Evolutionary conservation across 495 filamentous ascomycete genomes (phyloP).

Genomic region (Aspergillus indologenus): DNA sequence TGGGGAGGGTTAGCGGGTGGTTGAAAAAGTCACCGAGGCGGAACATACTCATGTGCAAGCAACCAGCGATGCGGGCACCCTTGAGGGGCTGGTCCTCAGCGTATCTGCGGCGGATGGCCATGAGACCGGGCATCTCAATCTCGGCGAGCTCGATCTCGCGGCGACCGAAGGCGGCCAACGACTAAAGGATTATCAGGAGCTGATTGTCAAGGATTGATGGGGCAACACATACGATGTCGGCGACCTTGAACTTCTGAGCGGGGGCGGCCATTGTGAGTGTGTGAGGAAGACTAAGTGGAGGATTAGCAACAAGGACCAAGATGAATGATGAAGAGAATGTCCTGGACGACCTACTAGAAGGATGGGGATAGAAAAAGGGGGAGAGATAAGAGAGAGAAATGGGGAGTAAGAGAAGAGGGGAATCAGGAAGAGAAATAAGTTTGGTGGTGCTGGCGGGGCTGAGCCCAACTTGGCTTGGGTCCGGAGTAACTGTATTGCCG

Average conservation of each 20-base stretch:
- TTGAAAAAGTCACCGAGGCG: background rate
- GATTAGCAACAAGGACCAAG: slow-evolving; percentile 11
- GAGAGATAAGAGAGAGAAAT: slow-evolving; percentile 9
- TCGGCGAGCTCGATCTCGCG: slow-evolving; percentile 98
- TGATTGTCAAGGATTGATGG: slow-evolving; percentile 20
- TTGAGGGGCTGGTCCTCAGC: slow-evolving; percentile 87
- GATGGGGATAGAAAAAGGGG: slow-evolving; percentile 10
- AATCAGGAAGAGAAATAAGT: slow-evolving; percentile 9
- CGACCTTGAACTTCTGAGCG: slow-evolving; percentile 94
- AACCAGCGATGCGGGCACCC: slow-evolving; percentile 91
- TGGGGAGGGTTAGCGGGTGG: slow-evolving; percentile 30
- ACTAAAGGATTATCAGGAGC: slow-evolving; percentile 37
- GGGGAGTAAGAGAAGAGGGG: slow-evolving; percentile 7
- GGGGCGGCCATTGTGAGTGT: slow-evolving; percentile 59
- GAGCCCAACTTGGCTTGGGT: background rate
- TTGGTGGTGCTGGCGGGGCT: background rate
- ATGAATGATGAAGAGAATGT: background rate
- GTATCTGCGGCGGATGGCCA: slow-evolving; percentile 91
- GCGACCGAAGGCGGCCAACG: slow-evolving; percentile 95
- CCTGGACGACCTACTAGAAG: slow-evolving; percentile 10
- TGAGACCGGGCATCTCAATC: slow-evolving; percentile 98
- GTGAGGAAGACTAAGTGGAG: slow-evolving; percentile 7
- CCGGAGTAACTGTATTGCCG: background rate
- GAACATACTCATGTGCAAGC: slow-evolving; percentile 91
- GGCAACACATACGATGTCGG: slow-evolving; percentile 70